Conservation (phyloP, 169 alveolate species). For the Plasmodium cynomolgi region DNA sequence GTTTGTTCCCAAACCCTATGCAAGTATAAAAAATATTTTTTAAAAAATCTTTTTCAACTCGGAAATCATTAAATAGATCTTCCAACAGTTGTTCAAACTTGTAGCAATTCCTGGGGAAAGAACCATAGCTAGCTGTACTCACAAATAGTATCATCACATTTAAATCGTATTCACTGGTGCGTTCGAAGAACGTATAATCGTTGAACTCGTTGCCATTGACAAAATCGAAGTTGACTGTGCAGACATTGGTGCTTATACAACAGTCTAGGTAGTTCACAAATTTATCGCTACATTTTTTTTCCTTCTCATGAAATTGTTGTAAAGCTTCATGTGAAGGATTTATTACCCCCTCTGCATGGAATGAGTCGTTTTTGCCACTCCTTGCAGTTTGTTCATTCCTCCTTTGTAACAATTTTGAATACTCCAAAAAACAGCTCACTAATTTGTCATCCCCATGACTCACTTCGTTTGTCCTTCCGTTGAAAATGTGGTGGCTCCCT, state of each 20-base stretch:
- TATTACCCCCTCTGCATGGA: background rate
- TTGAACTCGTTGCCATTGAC: conserved; percentile 37
- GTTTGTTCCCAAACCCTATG: conserved; percentile 65
- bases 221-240: conserved; percentile 15
- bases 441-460: background rate
- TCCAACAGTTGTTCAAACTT: conserved; percentile 31
- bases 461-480: background rate
- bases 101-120: conserved; percentile 41
- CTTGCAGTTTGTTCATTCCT: background rate
- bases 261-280: conserved; percentile 22
- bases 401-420: background rate
- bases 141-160: conserved; percentile 41
- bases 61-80: conserved; percentile 24
- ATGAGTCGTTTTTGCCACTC: background rate
- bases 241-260: background rate
- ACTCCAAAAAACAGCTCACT: background rate
- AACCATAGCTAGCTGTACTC: conserved; percentile 64
- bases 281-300: background rate
- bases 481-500: background rate
- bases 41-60: conserved; percentile 33
- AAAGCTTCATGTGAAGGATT: background rate
- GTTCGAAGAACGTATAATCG: conserved; percentile 24
- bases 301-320: background rate
- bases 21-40: conserved; percentile 65
- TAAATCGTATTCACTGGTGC: conserved; percentile 23